Evolutionary conservation across 2,329 filamentous ascomycete genomes (phyloP).

Genomic region (Fusarium longipes): DNA sequence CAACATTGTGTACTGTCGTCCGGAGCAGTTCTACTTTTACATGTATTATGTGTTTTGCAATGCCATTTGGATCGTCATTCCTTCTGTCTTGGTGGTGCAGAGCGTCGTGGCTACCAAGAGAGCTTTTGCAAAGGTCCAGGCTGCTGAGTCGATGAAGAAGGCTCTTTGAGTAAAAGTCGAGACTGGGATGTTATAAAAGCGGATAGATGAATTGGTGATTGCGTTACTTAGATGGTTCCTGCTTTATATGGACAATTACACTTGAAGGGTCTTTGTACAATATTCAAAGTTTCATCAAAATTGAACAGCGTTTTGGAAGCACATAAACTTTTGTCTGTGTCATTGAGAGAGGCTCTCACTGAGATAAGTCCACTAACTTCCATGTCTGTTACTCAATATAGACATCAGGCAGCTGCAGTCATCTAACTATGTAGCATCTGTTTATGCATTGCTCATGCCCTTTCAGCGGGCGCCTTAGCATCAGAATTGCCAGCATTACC

Average conservation of each 20-base stretch:
- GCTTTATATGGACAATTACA: not conserved
- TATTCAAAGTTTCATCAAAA: not conserved
- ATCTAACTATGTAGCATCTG: too few relatives aligned
- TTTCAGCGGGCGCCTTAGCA: too few relatives aligned
- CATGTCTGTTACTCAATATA: too few relatives aligned
- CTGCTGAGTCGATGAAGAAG: slow-evolving; percentile 44
- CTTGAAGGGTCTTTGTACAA: not conserved
- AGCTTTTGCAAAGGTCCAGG: slow-evolving; percentile 47
- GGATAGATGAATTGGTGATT: not conserved
- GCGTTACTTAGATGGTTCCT: not conserved
- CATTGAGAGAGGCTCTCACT: too few relatives aligned
- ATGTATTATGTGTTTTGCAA: slow-evolving; percentile 65
- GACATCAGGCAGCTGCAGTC: not conserved
- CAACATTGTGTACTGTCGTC: slow-evolving; percentile 60
- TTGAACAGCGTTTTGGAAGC: not conserved
- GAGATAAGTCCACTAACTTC: too few relatives aligned
- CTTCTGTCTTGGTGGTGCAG: slow-evolving; percentile 49
- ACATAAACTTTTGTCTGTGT: too few relatives aligned
- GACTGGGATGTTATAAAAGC: too few relatives aligned
- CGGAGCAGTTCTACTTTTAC: slow-evolving; percentile 64
- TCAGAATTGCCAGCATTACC: too few relatives aligned
- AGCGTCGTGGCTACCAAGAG: slow-evolving; percentile 45
- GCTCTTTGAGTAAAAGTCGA: slow-evolving; percentile 6
- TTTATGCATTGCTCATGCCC: not conserved
- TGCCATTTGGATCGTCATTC: slow-evolving; percentile 65